Base-by-base conservation (phyloP, 108 stramenopile genomes). In the Aureococcus anophagefferens region DNA sequence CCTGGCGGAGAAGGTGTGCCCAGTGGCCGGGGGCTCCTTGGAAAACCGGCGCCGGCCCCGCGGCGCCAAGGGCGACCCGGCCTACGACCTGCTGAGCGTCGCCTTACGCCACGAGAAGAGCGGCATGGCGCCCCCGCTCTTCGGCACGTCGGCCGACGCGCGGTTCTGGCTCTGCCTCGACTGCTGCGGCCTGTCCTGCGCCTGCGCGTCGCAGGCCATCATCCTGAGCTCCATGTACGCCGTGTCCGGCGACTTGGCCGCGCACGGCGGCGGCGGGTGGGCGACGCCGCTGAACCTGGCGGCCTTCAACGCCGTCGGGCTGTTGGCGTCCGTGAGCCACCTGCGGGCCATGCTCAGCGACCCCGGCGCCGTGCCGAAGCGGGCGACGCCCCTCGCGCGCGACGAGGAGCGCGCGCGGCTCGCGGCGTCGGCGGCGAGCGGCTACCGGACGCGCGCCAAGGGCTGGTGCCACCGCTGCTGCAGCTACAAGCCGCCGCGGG, bases 291-390 rank as follows among this genome's bases (percentile, higher is more conserved):
- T 68, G 0, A 33, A 86, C 16, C 84, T 86, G 36, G 62, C 74
- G 1, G 36, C 74, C 31, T 59, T 67, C 0, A 30, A 85, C 17
- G 83, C 86, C 51, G 63, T 75, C 0, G 40, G 73, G 25, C 17
- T 77, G 0, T 33, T 91, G 74, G 89, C 90, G 3, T 40, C 89
- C 31, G 63, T 59, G 30, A 83, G 82, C 45, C 73, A 89, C 28
- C 85, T 77, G 76, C 84, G 81, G 86, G 91, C 91, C 11, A 84
- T 80, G 67, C 77, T 79, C 5, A 85, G 85, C 5, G 81, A 92
- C 82, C 91, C 91, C 32, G 91, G 91, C 14, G 85, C 87, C 25
- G 89, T 92, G 51, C 91, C 91, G 4, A 80, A 89, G 82, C 88
- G 89, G 40, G 91, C 91, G 25, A 69, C 86, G 7, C 91, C 91